Conservation (phyloP, 1,139 yeast species). For the Kurtzmaniella quercitrusa region DNA sequence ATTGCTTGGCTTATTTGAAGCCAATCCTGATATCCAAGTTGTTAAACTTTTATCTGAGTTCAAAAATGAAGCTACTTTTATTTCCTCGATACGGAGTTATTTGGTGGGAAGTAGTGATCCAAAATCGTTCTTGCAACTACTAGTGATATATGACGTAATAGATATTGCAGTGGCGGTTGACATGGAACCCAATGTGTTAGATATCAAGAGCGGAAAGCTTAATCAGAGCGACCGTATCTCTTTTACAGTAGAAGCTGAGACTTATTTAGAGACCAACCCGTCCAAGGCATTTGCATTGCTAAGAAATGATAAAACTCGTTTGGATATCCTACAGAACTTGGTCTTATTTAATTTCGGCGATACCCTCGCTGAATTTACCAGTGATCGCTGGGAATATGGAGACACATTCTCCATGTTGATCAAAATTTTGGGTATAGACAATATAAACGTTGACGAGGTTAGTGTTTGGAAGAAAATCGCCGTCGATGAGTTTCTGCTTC, state of each 20-base stretch:
- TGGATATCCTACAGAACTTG: background rate
- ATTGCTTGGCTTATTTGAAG: background rate
- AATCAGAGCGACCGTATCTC: background rate
- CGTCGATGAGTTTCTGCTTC: constrained; percentile 51
- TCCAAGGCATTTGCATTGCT: background rate
- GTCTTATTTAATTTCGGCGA: background rate
- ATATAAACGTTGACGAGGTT: background rate
- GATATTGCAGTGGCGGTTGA: constrained; percentile 1
- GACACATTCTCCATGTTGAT: background rate
- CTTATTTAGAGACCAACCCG: background rate
- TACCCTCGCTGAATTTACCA: background rate
- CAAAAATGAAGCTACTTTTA: background rate
- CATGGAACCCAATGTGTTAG: background rate
- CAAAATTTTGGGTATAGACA: background rate
- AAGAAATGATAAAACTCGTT: background rate
- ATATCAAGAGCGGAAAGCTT: background rate
- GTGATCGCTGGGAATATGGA: background rate
- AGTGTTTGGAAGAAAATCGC: background rate
- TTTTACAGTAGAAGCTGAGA: background rate
- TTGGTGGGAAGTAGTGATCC: background rate
- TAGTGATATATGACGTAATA: constrained; percentile 1
- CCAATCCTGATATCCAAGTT: background rate
- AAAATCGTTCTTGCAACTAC: background rate
- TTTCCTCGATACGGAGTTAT: background rate
- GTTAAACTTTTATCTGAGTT: constrained; percentile 4